Evolutionary conservation across 2,329 filamentous ascomycete species (phyloP), one percentile per base, ranked within the genome.

Genomic region (Phaeosphaeria sp.): DNA sequence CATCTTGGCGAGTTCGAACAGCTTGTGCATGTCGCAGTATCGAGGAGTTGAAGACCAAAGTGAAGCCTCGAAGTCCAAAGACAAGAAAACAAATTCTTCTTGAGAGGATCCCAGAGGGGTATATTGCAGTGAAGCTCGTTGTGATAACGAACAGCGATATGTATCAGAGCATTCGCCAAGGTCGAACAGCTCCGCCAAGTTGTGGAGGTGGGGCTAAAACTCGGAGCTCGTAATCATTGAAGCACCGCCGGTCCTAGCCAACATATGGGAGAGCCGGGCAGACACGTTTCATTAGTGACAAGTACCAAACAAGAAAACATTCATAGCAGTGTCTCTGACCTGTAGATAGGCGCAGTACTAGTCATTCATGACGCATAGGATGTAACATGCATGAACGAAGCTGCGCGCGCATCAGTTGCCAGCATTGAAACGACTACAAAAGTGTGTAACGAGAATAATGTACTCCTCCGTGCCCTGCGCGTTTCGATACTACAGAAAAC

Each of bases 191-290:
- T 22, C 20, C 27, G 39, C 39, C 23, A 52, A 52, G 39, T 20
- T 18, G 39, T 44, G 25, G 50, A 30, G 50, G 30, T 44, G 50
- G 50, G 50, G 50, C 41, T 7, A 43, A 43, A 43, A 43, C 41
- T 7, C 41, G 41, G 41, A 18, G n/a, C 11, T 9, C n/a, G 3
- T 4, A 43, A 22, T 3, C n/a, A 7, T 43, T 43, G n/a, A 43
- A 43, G 3, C 41, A 11, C 6, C 13, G 11, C 13, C 30, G 30
- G 30, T 3, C 30, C 30, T 36, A 36, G 30, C 30, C 30, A 15
- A 15, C 3, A 36, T 36, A 6, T 15, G 30, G 30, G 30, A 11
- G 6, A 36, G 30, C 6, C 30, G 11, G 3, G 11, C 3, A 13
- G 7, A 13, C 13, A 11, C 30, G 11, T 3, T 36, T 15, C n/a